These are phyloP conservation scores for Fusarium sp. DNA, from an alignment of 2,329 filamentous ascomycete genomes.

Conservation along the genomic window DNA sequence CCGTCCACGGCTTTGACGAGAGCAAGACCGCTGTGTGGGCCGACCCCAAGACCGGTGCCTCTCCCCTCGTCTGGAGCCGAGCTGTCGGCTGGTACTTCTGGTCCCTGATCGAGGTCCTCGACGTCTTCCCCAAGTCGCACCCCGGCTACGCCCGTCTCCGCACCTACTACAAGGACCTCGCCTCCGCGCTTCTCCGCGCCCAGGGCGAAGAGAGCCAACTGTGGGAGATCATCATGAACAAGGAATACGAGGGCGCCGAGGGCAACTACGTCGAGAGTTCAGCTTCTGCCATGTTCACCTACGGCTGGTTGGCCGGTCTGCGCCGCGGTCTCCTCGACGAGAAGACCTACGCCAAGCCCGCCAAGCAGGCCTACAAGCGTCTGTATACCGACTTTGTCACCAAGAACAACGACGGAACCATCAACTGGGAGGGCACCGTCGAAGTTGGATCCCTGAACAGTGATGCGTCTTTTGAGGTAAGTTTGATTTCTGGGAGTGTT, in stretches of 20 bases:
- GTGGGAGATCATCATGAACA: slow-evolving; percentile 71
- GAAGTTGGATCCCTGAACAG: slow-evolving; percentile 64
- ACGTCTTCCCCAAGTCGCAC: slow-evolving; percentile 58
- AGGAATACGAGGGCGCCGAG: slow-evolving; percentile 58
- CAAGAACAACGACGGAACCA: slow-evolving; percentile 60
- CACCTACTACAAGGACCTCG: slow-evolving; percentile 51
- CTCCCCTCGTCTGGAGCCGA: slow-evolving; percentile 67
- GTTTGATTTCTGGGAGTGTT: slow-evolving; percentile 10
- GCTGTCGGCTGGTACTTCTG: slow-evolving; percentile 68
- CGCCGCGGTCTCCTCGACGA: slow-evolving; percentile 48
- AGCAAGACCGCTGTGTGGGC: slow-evolving; percentile 65
- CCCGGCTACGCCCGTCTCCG: slow-evolving; percentile 54
- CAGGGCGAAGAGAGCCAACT: slow-evolving; percentile 61
- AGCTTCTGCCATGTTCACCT: slow-evolving; percentile 70
- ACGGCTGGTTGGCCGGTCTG: slow-evolving; percentile 62
- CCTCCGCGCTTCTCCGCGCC: slow-evolving; percentile 48
- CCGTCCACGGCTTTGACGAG: slow-evolving; percentile 69
- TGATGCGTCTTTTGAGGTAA: slow-evolving; percentile 64
- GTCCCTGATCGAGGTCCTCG: slow-evolving; percentile 64
- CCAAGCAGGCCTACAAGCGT: slow-evolving; percentile 50
- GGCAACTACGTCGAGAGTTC: slow-evolving; percentile 74
- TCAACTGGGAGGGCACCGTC: slow-evolving; percentile 66
- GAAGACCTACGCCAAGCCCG: slow-evolving; percentile 36
- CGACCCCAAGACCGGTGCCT: slow-evolving; percentile 62
- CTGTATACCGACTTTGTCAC: slow-evolving; percentile 62